Percentiles rank a stretch among this genome's conserved stretches.
These are phyloP conservation scores for Mycena leptocephala DNA, from an alignment of 768 basidiomycete species.

Conservation along the genomic window DNA sequence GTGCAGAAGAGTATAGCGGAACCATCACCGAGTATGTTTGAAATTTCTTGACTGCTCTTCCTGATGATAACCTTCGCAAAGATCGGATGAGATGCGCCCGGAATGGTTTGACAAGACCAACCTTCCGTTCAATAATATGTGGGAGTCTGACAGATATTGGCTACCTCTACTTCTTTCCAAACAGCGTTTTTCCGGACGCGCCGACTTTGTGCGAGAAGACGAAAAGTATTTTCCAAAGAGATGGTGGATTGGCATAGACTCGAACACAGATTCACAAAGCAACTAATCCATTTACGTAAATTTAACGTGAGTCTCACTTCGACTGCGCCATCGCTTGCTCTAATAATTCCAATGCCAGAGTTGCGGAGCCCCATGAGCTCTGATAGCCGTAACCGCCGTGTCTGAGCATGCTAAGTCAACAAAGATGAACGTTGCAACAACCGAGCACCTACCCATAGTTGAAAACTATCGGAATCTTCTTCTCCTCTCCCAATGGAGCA, in stretches of 20 bases:
- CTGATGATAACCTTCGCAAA: constrained; percentile 44
- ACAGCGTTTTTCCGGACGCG: constrained; percentile 60
- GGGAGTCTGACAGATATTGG: constrained; percentile 80
- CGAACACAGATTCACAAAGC: background rate
- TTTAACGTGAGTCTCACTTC: constrained; percentile 2
- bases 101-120: constrained; percentile 74
- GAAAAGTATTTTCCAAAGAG: constrained; percentile 48
- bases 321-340: constrained; percentile 54
- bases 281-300: background rate
- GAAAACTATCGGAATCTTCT: constrained; percentile 58
- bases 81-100: constrained; percentile 92
- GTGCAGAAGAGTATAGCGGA: constrained; percentile 74
- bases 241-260: constrained; percentile 63
- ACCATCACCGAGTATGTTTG: constrained; percentile 74
- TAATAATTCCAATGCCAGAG: constrained; percentile 63
- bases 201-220: constrained; percentile 58
- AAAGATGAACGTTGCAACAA: background rate
- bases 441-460: constrained; percentile 21
- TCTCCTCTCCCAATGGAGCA: background rate
- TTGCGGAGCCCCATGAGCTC: constrained; percentile 78
- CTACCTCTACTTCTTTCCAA: constrained; percentile 70
- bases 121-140: constrained; percentile 77
- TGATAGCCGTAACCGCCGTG: constrained; percentile 77
- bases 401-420: constrained; percentile 48
- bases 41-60: background rate